These are phyloP conservation scores for Colletotrichum higginsianum DNA, from an alignment of 2,329 filamentous ascomycete species.

Conservation along the genomic window DNA sequence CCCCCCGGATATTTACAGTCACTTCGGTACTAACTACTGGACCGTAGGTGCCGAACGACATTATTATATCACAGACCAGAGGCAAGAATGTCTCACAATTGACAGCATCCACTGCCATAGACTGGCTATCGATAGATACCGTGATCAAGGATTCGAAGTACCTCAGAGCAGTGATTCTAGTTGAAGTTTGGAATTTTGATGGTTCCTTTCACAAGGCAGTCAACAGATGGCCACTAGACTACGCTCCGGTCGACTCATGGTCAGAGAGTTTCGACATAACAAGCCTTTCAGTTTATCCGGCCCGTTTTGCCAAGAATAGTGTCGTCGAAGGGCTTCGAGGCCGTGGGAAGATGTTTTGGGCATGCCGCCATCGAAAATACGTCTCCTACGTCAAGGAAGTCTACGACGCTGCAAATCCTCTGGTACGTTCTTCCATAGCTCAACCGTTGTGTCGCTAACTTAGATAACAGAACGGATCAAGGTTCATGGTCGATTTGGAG, in stretches of 20 bases:
- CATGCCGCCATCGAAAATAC: neutral
- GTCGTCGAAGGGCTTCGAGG: neutral
- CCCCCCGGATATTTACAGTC: neutral
- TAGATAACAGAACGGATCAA: neutral
- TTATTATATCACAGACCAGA: neutral
- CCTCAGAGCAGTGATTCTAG: neutral
- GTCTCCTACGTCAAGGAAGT: neutral
- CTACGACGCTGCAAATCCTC: no score
- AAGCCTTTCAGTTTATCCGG: neutral
- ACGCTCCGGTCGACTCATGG: no score
- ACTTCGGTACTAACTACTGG: neutral
- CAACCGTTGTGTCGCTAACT: neutral
- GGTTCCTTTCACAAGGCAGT: neutral
- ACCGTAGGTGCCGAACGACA: neutral
- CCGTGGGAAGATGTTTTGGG: slow-evolving; percentile 1
- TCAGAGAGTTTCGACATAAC: neutral
- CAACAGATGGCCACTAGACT: no score
- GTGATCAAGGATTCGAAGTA: neutral
- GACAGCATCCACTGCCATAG: neutral
- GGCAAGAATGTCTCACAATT: neutral
- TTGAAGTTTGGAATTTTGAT: neutral
- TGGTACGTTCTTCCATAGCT: neutral
- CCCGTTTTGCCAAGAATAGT: neutral
- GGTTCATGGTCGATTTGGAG: slow-evolving; percentile 1
- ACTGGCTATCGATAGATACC: neutral